Evolutionary conservation across 441 rosid species (phyloP).

Genomic region (Gossypium schwendimanii): DNA sequence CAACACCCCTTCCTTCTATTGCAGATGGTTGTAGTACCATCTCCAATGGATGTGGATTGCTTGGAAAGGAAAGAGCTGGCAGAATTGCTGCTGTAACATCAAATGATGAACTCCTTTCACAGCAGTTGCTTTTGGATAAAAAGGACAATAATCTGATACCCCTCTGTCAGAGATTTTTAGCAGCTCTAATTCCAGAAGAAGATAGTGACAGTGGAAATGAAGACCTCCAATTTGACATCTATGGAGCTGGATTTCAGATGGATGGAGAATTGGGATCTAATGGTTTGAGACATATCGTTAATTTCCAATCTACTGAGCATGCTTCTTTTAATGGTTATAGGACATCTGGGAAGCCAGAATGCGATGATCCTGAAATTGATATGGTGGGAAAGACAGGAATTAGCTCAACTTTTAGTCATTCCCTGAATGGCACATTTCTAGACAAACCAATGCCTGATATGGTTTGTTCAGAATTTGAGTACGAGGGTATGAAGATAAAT

Average conservation of each 20-base stretch:
- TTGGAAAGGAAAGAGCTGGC: constrained; percentile 25
- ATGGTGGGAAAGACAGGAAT: constrained; percentile 27
- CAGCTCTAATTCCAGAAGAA: constrained; percentile 84
- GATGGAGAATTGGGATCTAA: constrained; percentile 55
- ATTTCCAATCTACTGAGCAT: constrained; percentile 30
- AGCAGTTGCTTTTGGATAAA: constrained; percentile 25
- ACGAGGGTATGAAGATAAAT: constrained; percentile 52
- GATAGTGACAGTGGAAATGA: constrained; percentile 41
- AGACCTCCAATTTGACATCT: constrained; percentile 40
- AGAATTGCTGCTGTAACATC: constrained; percentile 21
- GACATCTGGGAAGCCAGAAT: constrained; percentile 41
- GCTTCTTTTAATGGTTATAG: constrained; percentile 46
- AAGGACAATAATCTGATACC: constrained; percentile 40
- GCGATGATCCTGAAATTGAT: constrained; percentile 48
- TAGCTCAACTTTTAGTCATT: constrained; percentile 31
- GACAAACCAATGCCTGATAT: constrained; percentile 36
- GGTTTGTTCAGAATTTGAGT: constrained; percentile 47
- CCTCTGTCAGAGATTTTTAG: constrained; percentile 70
- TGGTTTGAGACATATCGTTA: constrained; percentile 41
- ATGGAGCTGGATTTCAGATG: constrained; percentile 47
- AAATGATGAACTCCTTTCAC: constrained; percentile 31
- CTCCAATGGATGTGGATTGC: constrained; percentile 33
- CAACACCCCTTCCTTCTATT: constrained; percentile 30
- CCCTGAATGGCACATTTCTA: constrained; percentile 37
- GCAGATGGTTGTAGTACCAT: constrained; percentile 21